Conservation (phyloP, 1,284 basidiomycete genomes). For the Sphagnurus paluster region DNA sequence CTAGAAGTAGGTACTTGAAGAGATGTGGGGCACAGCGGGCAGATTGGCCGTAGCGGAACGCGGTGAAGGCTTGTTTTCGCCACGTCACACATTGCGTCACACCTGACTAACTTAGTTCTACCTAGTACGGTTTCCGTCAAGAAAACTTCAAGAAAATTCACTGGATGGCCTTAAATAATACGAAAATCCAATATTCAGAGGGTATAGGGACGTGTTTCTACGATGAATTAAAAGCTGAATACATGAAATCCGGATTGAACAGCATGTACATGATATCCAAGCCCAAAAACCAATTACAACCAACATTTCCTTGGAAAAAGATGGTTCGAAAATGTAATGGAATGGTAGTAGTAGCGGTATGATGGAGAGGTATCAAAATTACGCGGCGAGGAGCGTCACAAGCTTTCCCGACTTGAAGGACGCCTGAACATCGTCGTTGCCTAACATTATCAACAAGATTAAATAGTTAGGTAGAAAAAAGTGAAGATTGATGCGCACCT, state of each 20-base stretch:
- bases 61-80: no score
- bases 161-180: no score
- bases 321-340: not conserved
- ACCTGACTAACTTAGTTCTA: no score
- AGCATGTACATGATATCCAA: not conserved
- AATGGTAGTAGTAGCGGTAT: not conserved
- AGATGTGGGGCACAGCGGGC: no score
- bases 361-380: slow-evolving; percentile 5
- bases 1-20: not conserved
- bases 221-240: no score
- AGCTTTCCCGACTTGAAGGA: slow-evolving; percentile 36
- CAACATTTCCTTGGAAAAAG: no score
- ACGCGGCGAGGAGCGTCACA: slow-evolving; percentile 28
- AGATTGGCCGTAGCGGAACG: no score
- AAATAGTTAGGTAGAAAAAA: not conserved
- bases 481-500: slow-evolving; percentile 40
- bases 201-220: no score
- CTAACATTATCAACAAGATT: slow-evolving; percentile 26
- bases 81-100: no score
- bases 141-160: no score
- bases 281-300: not conserved
- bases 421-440: slow-evolving; percentile 41
- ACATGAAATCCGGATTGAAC: not conserved
- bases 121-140: no score
- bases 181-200: no score